These are phyloP conservation scores for Thermomucor indicae-seudaticae DNA, from an alignment of 371 early-diverging fungal species.

Conservation along the genomic window DNA sequence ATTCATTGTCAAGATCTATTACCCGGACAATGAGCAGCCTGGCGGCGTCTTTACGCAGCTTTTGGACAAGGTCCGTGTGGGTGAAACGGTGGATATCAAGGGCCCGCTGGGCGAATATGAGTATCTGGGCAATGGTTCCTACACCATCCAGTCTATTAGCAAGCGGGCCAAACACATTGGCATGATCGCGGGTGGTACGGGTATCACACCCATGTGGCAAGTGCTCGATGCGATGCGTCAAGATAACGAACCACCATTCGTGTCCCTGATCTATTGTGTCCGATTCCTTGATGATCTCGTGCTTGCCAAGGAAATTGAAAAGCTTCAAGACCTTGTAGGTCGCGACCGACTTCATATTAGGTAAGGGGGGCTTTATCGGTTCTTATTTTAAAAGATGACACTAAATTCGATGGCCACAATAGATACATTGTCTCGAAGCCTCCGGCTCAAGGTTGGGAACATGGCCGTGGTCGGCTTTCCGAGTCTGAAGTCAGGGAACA, in stretches of 20 bases:
- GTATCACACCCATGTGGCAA: slow-evolving; percentile 61
- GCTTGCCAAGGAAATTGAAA: slow-evolving; percentile 32
- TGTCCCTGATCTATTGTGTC: slow-evolving; percentile 48
- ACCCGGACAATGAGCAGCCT: slow-evolving; percentile 24
- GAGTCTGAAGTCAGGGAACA: slow-evolving; percentile 20
- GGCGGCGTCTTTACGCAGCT: slow-evolving; percentile 55
- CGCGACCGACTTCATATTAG: slow-evolving; percentile 24
- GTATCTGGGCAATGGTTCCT: slow-evolving; percentile 39
- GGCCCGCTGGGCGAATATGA: slow-evolving; percentile 58
- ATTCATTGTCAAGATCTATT: slow-evolving; percentile 62
- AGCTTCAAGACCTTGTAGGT: slow-evolving; percentile 12
- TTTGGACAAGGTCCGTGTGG: slow-evolving; percentile 45
- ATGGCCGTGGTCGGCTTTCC: slow-evolving; percentile 27
- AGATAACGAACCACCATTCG: slow-evolving; percentile 23
- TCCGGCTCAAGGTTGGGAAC: slow-evolving; percentile 23
- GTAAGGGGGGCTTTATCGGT: slow-evolving; percentile 9
- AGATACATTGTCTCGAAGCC: slow-evolving; percentile 13
- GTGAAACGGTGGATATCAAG: slow-evolving; percentile 51
- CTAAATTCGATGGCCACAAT: neutral
- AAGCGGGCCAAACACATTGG: slow-evolving; percentile 18
- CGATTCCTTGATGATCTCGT: slow-evolving; percentile 44
- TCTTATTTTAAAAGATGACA: too few species aligned
- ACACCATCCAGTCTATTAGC: neutral
- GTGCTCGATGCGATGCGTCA: slow-evolving; percentile 34
- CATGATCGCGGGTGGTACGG: slow-evolving; percentile 64